Conservation (phyloP, 1,284 basidiomycete species). For the Porogramme epimiltina region DNA sequence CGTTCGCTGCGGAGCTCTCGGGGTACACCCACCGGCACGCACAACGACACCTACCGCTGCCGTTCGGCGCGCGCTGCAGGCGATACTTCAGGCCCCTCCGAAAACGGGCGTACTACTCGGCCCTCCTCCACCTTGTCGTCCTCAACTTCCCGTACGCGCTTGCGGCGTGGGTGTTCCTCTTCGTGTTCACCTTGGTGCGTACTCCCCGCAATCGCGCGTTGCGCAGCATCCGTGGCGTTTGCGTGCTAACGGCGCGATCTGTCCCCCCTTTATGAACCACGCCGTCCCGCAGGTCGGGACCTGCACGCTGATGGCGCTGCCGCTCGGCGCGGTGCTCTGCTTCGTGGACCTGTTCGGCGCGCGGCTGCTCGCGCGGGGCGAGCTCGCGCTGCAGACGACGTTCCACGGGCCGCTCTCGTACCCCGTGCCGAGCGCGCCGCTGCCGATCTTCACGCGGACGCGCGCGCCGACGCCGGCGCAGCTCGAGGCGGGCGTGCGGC, state of each 20-base stretch:
- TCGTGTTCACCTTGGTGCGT: conserved; percentile 76
- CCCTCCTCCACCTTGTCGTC: conserved; percentile 66
- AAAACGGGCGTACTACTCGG: conserved; percentile 55
- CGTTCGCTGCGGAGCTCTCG: conserved; percentile 23
- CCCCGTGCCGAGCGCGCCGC: conserved; percentile 57
- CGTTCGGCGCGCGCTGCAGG: conserved; percentile 36
- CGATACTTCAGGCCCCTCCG: conserved; percentile 66
- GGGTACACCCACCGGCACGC: conserved; percentile 16
- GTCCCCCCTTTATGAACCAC: neutral
- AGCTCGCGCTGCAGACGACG: conserved; percentile 67
- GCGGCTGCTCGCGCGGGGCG: conserved; percentile 65
- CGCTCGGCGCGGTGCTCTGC: conserved; percentile 74
- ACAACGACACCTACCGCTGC: conserved; percentile 9
- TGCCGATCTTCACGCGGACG: conserved; percentile 68
- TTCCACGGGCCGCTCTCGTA: conserved; percentile 71
- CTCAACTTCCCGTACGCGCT: conserved; percentile 79
- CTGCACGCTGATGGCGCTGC: conserved; percentile 71
- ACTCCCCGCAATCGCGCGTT: conserved; percentile 1
- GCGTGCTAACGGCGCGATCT: conserved; percentile 10
- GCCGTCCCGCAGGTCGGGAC: conserved; percentile 69
- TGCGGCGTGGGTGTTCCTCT: conserved; percentile 70
- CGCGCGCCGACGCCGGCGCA: conserved; percentile 50
- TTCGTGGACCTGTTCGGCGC: conserved; percentile 77
- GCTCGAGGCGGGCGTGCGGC: conserved; percentile 46
- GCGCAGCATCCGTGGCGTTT: neutral